Evolutionary conservation across 2,329 filamentous ascomycete species (phyloP), one percentile per base, ranked within the genome.

Genomic region (Bertia moriformis): DNA sequence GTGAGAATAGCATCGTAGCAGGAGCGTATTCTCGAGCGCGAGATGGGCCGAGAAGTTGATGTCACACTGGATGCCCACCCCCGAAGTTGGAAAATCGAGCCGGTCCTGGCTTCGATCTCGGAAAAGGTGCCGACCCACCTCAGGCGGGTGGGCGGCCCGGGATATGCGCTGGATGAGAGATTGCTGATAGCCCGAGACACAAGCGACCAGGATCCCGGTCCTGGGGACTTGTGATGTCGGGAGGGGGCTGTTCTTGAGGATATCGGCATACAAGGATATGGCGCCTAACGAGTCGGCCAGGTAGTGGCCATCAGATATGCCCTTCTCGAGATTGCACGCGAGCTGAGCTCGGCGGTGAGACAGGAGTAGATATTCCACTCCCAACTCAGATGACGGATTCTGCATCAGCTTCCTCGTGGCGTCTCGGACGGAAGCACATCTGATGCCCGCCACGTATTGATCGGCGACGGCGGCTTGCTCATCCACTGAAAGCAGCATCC

Each of bases 41-140:
- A 94, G 71, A 35, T 83, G 76, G 14, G 87, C 87, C 1, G 82
- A 82, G 53, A 94, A 94, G 56, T 93, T 93, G 65, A 95, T 85
- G 52, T 94, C 86, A 53, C 84, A 91, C 53, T 88, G 83, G 13
- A 89, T 83, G n/a, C 86, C 86, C 19, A 81, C 72, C 3, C 78
- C 79, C 5, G 65, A 63, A 50, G 84, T 84, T 4, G 83, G 83
- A 42, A 89, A 89, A 54, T 91, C 85, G 2, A 93, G 69, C 18
- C 64, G 63, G 48, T 78, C 70, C 42, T 59, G 62, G 51, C 71
- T 72, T 19, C 61, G 63, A 46, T 76, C n/a, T n/a, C n/a, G n/a
- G n/a, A n/a, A n/a, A n/a, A n/a, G n/a, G n/a, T n/a, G n/a, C n/a
- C n/a, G n/a, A n/a, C n/a, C n/a, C n/a, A n/a, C n/a, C n/a, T n/a